Evolutionary conservation across 257 asterid species (phyloP).

Genomic region (Solanum megistacrolobum): DNA sequence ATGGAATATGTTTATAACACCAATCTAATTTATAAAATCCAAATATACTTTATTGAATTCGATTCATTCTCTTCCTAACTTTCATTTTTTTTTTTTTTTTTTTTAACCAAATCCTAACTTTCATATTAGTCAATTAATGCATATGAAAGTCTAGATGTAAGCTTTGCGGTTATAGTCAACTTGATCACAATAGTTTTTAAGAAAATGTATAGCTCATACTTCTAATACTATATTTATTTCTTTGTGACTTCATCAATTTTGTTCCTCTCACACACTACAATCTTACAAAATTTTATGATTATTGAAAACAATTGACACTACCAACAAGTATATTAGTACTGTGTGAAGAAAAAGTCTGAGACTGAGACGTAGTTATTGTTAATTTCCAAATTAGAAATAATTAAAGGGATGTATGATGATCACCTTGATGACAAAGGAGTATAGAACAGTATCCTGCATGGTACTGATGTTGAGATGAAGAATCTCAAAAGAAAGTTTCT

Average conservation of each 20-base stretch:
- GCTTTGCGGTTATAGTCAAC: neutral
- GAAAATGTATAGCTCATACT: neutral
- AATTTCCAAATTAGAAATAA: neutral
- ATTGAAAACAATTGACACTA: neutral
- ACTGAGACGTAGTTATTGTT: neutral
- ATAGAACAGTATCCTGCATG: constrained; percentile 95
- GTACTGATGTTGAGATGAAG: constrained; percentile 83
- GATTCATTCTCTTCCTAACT: neutral
- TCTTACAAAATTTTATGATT: neutral
- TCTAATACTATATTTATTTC: neutral
- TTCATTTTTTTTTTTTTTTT: no score
- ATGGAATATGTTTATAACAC: neutral
- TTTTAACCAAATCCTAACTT: no score
- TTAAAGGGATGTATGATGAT: neutral
- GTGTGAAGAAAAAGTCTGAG: neutral
- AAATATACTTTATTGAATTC: no score
- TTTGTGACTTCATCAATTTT: neutral
- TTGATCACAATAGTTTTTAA: neutral
- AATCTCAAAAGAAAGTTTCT: constrained; percentile 59
- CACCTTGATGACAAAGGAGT: constrained; percentile 84
- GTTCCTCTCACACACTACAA: neutral
- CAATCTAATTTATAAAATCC: neutral
- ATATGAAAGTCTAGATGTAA: neutral
- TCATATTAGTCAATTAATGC: neutral
- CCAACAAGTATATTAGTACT: neutral